A percentile compares a stretch with the other conserved stretches of the same genome.
phyloP scores from a whole-genome alignment of 345 rosid genomes.

The Salix suchowensis region DNA sequence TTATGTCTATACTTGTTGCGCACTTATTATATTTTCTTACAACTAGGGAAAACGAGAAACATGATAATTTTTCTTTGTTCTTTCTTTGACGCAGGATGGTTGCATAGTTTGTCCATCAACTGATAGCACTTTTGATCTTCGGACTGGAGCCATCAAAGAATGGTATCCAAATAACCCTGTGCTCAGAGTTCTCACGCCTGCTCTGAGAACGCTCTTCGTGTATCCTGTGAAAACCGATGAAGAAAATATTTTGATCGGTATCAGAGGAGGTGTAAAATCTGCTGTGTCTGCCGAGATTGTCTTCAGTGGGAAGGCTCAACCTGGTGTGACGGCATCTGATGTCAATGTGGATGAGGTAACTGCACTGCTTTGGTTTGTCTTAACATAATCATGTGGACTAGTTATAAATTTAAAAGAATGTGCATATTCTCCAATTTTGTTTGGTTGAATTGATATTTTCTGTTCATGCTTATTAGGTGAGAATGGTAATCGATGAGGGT shows the following conservation, averaged over 20 bases:
- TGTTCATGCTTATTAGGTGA: constrained; percentile 48
- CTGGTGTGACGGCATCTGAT: constrained; percentile 76
- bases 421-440: background rate
- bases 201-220: constrained; percentile 57
- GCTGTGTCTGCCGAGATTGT: constrained; percentile 84
- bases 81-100: constrained; percentile 54
- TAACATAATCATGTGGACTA: background rate
- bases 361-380: background rate
- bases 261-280: constrained; percentile 38
- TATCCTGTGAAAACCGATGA: constrained; percentile 73
- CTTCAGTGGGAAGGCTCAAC: constrained; percentile 90
- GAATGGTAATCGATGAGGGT: constrained; percentile 80
- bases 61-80: background rate
- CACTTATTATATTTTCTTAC: background rate
- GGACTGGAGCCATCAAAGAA: constrained; percentile 63
- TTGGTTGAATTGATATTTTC: background rate
- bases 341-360: constrained; percentile 90
- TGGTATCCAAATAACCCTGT: constrained; percentile 97
- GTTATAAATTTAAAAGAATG: background rate
- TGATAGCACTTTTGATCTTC: constrained; percentile 80
- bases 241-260: constrained; percentile 66
- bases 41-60: background rate
- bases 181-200: constrained; percentile 77
- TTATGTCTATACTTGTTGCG: background rate
- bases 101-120: constrained; percentile 91